A percentile compares a stretch with the other conserved stretches of the same genome.
Evolutionary conservation across 345 rosid genomes (phyloP).

Genomic region (Excoecaria cochinchinensis): DNA sequence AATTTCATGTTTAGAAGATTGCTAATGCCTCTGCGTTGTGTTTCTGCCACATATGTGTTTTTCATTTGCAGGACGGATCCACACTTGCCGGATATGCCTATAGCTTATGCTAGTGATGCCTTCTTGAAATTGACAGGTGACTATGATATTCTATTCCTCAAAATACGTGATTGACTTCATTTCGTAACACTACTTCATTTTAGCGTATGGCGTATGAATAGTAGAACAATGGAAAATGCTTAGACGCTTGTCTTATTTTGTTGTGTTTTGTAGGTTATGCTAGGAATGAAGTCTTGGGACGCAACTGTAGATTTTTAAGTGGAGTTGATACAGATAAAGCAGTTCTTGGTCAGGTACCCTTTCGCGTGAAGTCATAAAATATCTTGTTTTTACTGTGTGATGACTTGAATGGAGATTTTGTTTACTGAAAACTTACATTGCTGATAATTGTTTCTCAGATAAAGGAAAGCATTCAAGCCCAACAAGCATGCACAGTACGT

Average conservation of each 20-base stretch:
- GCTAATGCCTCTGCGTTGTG: conserved; percentile 25
- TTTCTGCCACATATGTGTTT: conserved; percentile 12
- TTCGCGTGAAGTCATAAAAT: neutral
- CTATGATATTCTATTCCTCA: neutral
- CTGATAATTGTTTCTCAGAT: conserved; percentile 46
- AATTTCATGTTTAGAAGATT: conserved; percentile 18
- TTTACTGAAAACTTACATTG: conserved; percentile 8
- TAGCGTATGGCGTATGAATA: neutral
- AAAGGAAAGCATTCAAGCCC: conserved; percentile 56
- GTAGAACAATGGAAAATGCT: conserved; percentile 1
- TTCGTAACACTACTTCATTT: neutral
- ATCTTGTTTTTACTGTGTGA: neutral
- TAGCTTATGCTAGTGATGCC: conserved; percentile 87
- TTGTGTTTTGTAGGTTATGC: conserved; percentile 55
- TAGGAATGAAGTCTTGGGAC: conserved; percentile 83
- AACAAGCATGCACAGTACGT: conserved; percentile 86
- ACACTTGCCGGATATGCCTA: conserved; percentile 69
- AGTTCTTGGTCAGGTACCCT: conserved; percentile 50
- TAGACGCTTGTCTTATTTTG: conserved; percentile 17
- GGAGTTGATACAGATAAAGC: conserved; percentile 72
- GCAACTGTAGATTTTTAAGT: conserved; percentile 59
- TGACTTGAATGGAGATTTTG: conserved; percentile 9
- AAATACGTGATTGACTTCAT: neutral
- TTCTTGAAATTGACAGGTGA: conserved; percentile 87
- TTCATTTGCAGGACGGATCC: conserved; percentile 68